Conservation (phyloP, 2,329 filamentous ascomycete genomes). For the Aureobasidium sp. region DNA sequence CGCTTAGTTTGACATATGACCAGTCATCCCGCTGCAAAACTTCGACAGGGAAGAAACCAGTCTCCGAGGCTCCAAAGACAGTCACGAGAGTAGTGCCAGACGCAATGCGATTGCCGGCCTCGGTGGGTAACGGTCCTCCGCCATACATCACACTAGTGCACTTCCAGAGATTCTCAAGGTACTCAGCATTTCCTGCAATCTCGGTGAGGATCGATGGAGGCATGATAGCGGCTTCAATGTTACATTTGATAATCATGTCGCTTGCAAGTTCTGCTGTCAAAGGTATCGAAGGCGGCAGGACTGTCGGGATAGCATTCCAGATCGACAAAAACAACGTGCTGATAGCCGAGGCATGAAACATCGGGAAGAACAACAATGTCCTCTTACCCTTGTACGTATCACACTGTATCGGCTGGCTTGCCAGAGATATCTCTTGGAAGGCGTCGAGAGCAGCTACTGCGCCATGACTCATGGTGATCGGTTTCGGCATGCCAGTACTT, state of each 20-base stretch:
- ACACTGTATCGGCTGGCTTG: too few species aligned
- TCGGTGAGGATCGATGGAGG: slow-evolving; percentile 10
- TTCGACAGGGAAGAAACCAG: slow-evolving; percentile 15
- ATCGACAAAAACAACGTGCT: slow-evolving; percentile 1
- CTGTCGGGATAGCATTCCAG: background rate
- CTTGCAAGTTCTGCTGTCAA: slow-evolving; percentile 3
- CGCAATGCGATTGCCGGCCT: slow-evolving; percentile 11
- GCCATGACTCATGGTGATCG: slow-evolving; percentile 28
- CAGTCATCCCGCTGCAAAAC: slow-evolving; percentile 12
- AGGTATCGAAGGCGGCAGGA: background rate
- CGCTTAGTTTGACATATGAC: slow-evolving; percentile 17
- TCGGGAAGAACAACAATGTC: background rate
- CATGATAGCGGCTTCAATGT: slow-evolving; percentile 10
- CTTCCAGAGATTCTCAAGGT: background rate
- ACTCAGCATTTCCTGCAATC: slow-evolving; percentile 4
- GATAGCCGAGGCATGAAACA: slow-evolving; percentile 1
- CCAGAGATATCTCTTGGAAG: slow-evolving; percentile 11
- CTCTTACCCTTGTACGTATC: background rate
- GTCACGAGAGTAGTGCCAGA: slow-evolving; percentile 1
- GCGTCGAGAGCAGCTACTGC: slow-evolving; percentile 31
- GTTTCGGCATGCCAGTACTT: slow-evolving; percentile 35
- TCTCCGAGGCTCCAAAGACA: slow-evolving; percentile 14
- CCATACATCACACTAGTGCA: slow-evolving; percentile 7
- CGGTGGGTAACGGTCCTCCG: slow-evolving; percentile 11
- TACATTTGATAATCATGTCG: background rate